Conservation (phyloP, 1,284 basidiomycete genomes). For the Wolfiporia cocos region DNA sequence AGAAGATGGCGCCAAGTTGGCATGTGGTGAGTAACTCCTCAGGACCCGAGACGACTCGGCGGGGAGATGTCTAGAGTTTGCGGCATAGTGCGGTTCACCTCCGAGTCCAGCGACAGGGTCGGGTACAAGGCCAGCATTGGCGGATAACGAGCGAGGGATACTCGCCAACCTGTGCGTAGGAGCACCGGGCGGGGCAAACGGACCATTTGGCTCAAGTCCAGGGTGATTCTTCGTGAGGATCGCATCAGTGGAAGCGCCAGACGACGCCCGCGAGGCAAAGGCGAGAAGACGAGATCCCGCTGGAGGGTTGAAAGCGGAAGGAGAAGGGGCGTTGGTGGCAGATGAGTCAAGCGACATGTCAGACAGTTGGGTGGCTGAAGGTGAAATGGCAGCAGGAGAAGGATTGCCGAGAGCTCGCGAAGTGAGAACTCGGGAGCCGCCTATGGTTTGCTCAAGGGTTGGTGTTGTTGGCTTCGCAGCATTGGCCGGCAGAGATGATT, state of each 20-base stretch:
- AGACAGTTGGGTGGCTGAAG: constrained; percentile 10
- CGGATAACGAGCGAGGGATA: constrained; percentile 2
- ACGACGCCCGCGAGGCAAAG: constrained; percentile 44
- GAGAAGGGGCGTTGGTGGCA: constrained; percentile 15
- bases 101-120: constrained; percentile 12
- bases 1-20: constrained; percentile 33
- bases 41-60: constrained; percentile 23
- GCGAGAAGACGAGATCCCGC: constrained; percentile 68
- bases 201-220: too few species aligned
- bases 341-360: constrained; percentile 16
- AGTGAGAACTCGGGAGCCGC: constrained; percentile 25
- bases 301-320: constrained; percentile 52
- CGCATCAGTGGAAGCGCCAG: constrained; percentile 13
- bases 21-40: constrained; percentile 53
- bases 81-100: constrained; percentile 18
- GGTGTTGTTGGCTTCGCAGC: constrained; percentile 16
- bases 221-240: too few species aligned
- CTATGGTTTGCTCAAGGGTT: constrained; percentile 15
- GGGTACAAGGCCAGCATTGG: constrained; percentile 8
- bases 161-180: constrained; percentile 7
- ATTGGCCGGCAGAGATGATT: constrained; percentile 5
- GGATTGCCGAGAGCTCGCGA: constrained; percentile 33
- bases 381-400: constrained; percentile 19
- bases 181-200: constrained; percentile 10
- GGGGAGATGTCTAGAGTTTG: constrained; percentile 16